Base-by-base conservation (phyloP, 164 flowering plant species). In the Stephania yunnanensis region DNA sequence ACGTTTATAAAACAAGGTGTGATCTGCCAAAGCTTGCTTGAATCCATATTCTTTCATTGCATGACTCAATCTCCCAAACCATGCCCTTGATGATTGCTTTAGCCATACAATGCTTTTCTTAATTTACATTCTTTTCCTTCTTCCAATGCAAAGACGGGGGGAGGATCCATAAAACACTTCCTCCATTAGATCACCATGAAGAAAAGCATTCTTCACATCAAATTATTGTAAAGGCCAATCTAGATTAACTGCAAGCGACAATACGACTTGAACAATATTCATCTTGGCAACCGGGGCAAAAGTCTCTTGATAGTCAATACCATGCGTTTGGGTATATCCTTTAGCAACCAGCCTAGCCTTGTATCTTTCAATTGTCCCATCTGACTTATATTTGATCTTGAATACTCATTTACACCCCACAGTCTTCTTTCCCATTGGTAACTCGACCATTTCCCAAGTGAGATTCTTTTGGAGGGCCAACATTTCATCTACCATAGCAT, bases 281-380 rank as follows among this genome's bases (percentile, higher is more conserved):
- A 46, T 10, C 6, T 46, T 71, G 4, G 31, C 25, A 25, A 25
- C 25, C 25, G 25, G 25, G 25, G 25, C 25, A 25, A 25, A 25
- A 25, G 25, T 25, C 44, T 50, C 73, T 8, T 5, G 30, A 9
- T 48, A 25, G 50, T 71, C 73, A 19, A 71, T 52, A 12, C 63
- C 44, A 12, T 71, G 45, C 3, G 71, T 69, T 19, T 42, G 48
- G 4, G 46, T 31, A n/a, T 11, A 69, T 1, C 71, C 71, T 10
- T 69, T 69, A 3, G 71, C 71, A 13, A 69, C 71, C 45, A 69
- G n/a, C 1, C 71, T 1, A 1, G 73, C 63, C 50, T 71, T 71
- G 19, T 71, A 48, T n/a, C 63, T 10, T n/a, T 46, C 55, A 10
- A 71, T 1, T 3, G 64, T 7, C 3, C 63, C 73, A 71, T 71